phyloP scores from a whole-genome alignment of 805 yeast species.

The Lachancea meyersii region DNA sequence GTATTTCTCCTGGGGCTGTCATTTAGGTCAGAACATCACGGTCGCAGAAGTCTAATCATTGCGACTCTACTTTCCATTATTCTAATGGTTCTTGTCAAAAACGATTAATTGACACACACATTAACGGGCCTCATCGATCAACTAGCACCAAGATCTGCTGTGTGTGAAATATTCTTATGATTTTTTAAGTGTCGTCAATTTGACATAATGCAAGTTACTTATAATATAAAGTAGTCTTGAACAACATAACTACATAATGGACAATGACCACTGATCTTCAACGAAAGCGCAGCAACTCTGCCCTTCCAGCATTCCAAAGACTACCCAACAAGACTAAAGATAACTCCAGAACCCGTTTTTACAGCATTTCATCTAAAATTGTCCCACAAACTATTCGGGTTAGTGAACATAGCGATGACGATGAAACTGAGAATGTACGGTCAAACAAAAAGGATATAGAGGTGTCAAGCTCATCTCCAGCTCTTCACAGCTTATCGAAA shows the following conservation, averaged over 20 bases:
- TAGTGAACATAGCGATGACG: not conserved
- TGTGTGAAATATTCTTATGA: no score
- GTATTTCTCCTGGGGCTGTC: not conserved
- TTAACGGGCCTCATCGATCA: no score
- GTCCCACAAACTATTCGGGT: slow-evolving; percentile 25
- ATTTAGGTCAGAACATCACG: not conserved
- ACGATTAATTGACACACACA: no score
- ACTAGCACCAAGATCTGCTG: no score
- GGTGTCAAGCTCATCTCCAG: slow-evolving; percentile 7
- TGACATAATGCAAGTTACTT: not conserved
- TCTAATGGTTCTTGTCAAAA: not conserved
- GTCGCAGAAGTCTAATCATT: not conserved
- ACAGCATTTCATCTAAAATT: slow-evolving; percentile 29
- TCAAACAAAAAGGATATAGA: not conserved
- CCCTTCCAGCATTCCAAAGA: slow-evolving; percentile 7
- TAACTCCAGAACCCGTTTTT: slow-evolving; percentile 13
- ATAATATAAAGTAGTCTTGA: not conserved
- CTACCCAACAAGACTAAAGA: not conserved
- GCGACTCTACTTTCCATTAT: not conserved
- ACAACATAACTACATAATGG: not conserved
- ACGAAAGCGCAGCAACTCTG: slow-evolving; percentile 10
- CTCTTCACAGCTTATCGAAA: slow-evolving; percentile 19
- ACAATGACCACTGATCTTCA: slow-evolving; percentile 2
- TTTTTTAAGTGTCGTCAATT: not conserved
- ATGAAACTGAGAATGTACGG: not conserved